These are phyloP conservation scores for Salix koriyanagi DNA, from an alignment of 345 rosid species.

Conservation along the genomic window DNA sequence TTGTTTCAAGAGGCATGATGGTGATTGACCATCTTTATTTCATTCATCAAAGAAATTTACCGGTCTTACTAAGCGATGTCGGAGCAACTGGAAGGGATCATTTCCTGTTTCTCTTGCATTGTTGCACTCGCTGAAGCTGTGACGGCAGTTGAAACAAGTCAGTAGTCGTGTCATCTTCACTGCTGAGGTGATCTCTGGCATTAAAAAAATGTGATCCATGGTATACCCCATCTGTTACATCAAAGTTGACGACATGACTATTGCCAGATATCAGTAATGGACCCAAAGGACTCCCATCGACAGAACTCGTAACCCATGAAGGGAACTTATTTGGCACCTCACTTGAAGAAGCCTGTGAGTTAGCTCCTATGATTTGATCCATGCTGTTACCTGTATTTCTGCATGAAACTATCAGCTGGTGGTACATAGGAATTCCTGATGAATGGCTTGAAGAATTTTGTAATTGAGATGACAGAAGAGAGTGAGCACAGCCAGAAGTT, in stretches of 20 bases:
- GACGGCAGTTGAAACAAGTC: slow-evolving; percentile 70
- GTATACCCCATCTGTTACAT: slow-evolving; percentile 24
- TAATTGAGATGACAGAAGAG: slow-evolving; percentile 66
- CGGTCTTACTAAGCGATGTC: slow-evolving; percentile 18
- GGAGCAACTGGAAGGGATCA: slow-evolving; percentile 39
- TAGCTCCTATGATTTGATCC: slow-evolving; percentile 16
- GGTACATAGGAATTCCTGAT: slow-evolving; percentile 25
- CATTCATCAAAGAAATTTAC: no score
- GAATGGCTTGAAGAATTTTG: slow-evolving; percentile 30
- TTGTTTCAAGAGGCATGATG: neutral
- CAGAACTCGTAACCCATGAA: slow-evolving; percentile 30
- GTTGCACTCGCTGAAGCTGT: slow-evolving; percentile 57
- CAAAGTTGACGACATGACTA: slow-evolving; percentile 27
- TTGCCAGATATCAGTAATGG: slow-evolving; percentile 29
- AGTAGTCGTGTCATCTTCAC: slow-evolving; percentile 42
- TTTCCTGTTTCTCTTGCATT: slow-evolving; percentile 46
- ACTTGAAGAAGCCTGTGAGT: slow-evolving; percentile 24
- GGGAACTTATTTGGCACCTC: slow-evolving; percentile 29
- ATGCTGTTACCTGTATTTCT: slow-evolving; percentile 6
- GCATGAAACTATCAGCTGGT: slow-evolving; percentile 18
- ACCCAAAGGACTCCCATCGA: slow-evolving; percentile 28
- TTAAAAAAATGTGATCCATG: slow-evolving; percentile 15
- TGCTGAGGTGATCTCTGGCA: slow-evolving; percentile 28
- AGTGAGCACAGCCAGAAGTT: slow-evolving; percentile 51
- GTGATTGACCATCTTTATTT: neutral